Base-by-base conservation (phyloP, 2,329 filamentous ascomycete species). In the Geosmithia flava region DNA sequence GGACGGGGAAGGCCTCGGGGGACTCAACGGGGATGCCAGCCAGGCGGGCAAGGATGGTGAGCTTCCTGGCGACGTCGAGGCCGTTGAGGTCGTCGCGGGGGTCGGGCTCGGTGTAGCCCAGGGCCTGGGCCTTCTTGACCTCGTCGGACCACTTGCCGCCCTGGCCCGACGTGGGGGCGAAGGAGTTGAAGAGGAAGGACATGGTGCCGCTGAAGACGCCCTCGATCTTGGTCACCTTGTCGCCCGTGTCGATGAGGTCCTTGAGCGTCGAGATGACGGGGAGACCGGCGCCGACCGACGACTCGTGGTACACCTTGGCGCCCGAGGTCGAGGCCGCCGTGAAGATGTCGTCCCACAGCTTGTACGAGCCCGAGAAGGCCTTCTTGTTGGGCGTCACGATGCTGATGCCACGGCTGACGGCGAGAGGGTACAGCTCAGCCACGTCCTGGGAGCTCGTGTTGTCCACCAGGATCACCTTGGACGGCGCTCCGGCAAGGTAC, bases 351-450 rank as follows among this genome's bases (percentile, higher is more conserved):
- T 87, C 78, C 90, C 91, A 98, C 49, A 95, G 72, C 56, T 80
- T 73, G 58, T 87, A 81, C 44, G 79, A 81, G 50, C 85, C 82
- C 0, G 88, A 94, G 68, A 98, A 98, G 15, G 86, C 91, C 69
- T 98, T 98, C 74, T 98, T 98, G 75, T 97, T 98, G 42, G 93
- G 90, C 1, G 93, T 98, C 27, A 97, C 87, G 57, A 98, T 81
- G 66, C 81, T 91, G 65, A 98, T 83, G 13, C 90, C 91, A 53
- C 81, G 79, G 58, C 78, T 76, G 52, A 98, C 72, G 65, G 95
- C 87, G 44, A 76, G 65, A 1, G 93, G 90, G 66, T 98, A 98
- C 29, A 78, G 69, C 52, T 86, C 78, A 45, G 91, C 93, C 29
- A 98, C 76, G 53, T 85, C 82, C 58, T 91, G 84, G 56, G 87